phyloP scores from a whole-genome alignment of 31 red algal species.

The Odonthalia washingtoniensis region DNA sequence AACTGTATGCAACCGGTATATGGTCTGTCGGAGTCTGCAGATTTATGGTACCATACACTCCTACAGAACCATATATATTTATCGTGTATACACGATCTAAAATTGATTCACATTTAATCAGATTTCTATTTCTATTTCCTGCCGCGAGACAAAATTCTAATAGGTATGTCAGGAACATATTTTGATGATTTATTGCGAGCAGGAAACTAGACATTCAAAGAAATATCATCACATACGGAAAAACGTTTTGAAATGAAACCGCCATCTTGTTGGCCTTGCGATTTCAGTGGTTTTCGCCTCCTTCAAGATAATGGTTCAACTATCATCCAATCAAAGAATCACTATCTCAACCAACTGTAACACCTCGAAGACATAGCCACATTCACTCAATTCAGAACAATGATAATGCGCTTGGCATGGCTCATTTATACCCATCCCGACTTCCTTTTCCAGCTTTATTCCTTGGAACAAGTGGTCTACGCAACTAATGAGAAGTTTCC shows the following conservation, averaged over 20 bases:
- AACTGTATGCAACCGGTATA: conserved; percentile 43
- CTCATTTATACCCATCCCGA: conserved; percentile 28
- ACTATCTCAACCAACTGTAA: conserved; percentile 35
- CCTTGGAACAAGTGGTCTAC: conserved; percentile 31
- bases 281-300: conserved; percentile 31
- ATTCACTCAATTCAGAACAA: no score
- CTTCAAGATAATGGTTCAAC: not conserved
- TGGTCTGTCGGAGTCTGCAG: conserved; percentile 40
- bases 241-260: conserved; percentile 19
- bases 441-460: conserved; percentile 33
- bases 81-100: no score
- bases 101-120: conserved; percentile 17
- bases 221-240: not conserved
- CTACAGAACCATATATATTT: no score
- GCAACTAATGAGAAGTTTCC: no score
- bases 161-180: conserved; percentile 32
- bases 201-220: not conserved
- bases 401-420: conserved; percentile 47
- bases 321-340: conserved; percentile 15
- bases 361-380: no score
- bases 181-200: conserved; percentile 41
- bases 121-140: conserved; percentile 47
- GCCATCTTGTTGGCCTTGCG: not conserved
- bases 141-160: not conserved
- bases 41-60: no score